Base-by-base conservation (phyloP, 805 yeast genomes). In the Jamesozyma jinghongensis region DNA sequence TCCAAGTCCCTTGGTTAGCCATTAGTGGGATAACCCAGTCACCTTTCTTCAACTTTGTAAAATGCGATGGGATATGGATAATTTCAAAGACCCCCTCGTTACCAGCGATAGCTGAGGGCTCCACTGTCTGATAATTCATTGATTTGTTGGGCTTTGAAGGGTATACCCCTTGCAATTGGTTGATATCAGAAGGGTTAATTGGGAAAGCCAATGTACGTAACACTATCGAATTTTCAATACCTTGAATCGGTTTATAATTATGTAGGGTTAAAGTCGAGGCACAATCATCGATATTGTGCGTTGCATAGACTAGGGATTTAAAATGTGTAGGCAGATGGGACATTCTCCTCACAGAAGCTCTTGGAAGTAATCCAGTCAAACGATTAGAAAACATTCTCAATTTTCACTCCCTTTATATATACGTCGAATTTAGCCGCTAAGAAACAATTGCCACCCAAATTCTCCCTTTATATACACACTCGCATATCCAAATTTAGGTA, bases 71-170 rank as follows among this genome's bases (percentile, higher is more conserved):
- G 8, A 75, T 73, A 40, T 79, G 76, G n/a, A 84, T 56, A n/a
- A 90, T 80, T 57, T 85, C 82, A 57, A 85, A 88, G 10, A 85
- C 73, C 18, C 96, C 97, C 63, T 90, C 98, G 59, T 92, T 92
- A 40, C 98, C 98, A 29, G 88, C 86, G 36, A 86, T 80, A 4
- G 94, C 94, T 7, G 77, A 65, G 3, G 94, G 88, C 32, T 71
- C 74, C 3, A 65, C 63, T 1, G 85, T 74, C 6, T 78, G 77
- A 43, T 74, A 77, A 36, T 62, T 76, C 38, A 60, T 67, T 17
- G 59, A 66, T 62, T 54, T 67, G 32, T 69, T 75, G 0, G 95
- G 94, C 42, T 70, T 74, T 10, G 86, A 74, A 1, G 95, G 94
- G 51, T 88, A 88, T 0, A 80, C 85, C 17, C 96, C 97, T 57